Evolutionary conservation across 2,329 filamentous ascomycete species (phyloP).

Genomic region (Elsinoe necatrix): DNA sequence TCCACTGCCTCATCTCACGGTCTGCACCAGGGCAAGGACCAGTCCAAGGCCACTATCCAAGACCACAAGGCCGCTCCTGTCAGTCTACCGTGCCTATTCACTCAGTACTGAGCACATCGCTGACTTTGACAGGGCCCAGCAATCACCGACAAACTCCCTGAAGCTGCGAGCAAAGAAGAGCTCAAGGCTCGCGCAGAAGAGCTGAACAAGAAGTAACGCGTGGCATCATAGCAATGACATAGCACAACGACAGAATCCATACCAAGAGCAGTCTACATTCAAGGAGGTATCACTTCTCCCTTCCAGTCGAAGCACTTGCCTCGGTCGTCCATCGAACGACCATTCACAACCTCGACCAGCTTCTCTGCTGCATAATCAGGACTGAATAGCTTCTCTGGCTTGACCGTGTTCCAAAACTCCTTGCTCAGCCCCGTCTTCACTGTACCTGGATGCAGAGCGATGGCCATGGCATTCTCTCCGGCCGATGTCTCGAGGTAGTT

Average conservation of each 20-base stretch:
- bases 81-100: constrained; percentile 16
- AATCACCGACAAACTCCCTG: constrained; percentile 36
- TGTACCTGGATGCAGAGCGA: constrained; percentile 72
- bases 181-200: constrained; percentile 43
- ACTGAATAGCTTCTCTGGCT: constrained; percentile 55
- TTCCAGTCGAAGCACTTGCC: constrained; percentile 64
- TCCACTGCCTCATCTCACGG: constrained; percentile 32
- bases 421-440: constrained; percentile 66
- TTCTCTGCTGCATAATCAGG: constrained; percentile 57
- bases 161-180: constrained; percentile 42
- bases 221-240: constrained; percentile 6
- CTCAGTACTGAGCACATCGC: neutral
- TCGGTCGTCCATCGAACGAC: constrained; percentile 42
- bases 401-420: constrained; percentile 61
- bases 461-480: constrained; percentile 55
- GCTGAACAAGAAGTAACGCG: constrained; percentile 37
- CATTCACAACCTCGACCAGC: constrained; percentile 51
- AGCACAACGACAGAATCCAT: constrained; percentile 14
- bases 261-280: neutral
- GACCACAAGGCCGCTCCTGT: constrained; percentile 37
- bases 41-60: constrained; percentile 28
- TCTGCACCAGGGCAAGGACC: constrained; percentile 31
- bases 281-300: constrained; percentile 54
- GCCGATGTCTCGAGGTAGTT: constrained; percentile 51
- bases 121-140: constrained; percentile 34